Base-by-base conservation (phyloP, 768 basidiomycete species). In the Leccinum broughii region DNA sequence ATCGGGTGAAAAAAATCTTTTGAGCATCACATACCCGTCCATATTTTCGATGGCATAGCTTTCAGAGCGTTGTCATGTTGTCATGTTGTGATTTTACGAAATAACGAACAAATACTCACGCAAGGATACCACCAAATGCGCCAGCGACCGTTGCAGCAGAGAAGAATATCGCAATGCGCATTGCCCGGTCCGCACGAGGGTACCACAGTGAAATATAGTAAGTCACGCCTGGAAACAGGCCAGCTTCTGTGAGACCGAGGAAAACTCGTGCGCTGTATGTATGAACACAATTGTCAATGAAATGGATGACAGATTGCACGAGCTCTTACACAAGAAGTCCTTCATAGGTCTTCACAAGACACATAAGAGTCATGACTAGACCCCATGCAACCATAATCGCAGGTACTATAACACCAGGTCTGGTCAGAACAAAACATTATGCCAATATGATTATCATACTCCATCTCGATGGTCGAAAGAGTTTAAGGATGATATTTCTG, bases 101-200 rank as follows among this genome's bases (percentile, higher is more conserved):
- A 39, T 20, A 8, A 22, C 13, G 15, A 26, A 39, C 51, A 4
- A 17, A 30, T 3, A 57, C 81, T 64, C 67, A 83, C 57, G 83
- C 83, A 32, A 69, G 75, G 51, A 84, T 66, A 34, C 83, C 83
- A 51, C 83, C 82, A 68, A 75, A 84, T 63, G 75, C 72, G 57
- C 78, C 85, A 17, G 85, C 81, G 37, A 83, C 66, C 2, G 84
- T 85, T 11, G 85, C 84, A 39, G 85, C 84, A 20, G 81, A 81
- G 69, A 86, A 86, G 76, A 88, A 87, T 39, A 88, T 76, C 4
- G 86, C 84, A 57, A 86, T 79, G 28, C 86, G 80, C 65, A 72
- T 74, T 17, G 82, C 85, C 49, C 85, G 80, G 65, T 88, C 86
- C 55, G 75, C 74, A 37, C 82, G 76, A 10, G 83, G 79, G 67